phyloP scores from a whole-genome alignment of 1,139 yeast genomes.

The Suhomyces yuchorum region DNA sequence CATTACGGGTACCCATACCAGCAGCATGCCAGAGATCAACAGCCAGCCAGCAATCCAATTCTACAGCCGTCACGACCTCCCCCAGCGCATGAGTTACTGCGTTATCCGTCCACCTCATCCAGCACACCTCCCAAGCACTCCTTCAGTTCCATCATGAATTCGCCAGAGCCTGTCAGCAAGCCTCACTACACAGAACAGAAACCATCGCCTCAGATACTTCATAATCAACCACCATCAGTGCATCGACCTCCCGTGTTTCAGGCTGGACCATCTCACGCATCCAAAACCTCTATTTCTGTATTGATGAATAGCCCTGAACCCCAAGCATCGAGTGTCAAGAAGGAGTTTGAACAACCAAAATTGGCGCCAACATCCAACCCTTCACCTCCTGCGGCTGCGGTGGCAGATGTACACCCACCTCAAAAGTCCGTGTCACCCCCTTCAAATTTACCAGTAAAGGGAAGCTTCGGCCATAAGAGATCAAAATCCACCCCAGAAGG shows the following conservation, averaged over 20 bases:
- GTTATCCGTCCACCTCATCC: not conserved
- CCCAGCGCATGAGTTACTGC: not conserved
- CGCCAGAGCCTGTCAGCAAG: conserved; percentile 6
- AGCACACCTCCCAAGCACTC: not conserved
- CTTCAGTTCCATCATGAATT: conserved; percentile 2
- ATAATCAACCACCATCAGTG: not conserved
- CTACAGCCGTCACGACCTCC: not conserved
- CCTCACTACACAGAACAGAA: not conserved
- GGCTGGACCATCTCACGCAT: conserved; percentile 3
- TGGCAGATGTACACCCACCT: not conserved
- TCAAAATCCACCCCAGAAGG: conserved; percentile 29
- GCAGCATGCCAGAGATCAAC: not conserved
- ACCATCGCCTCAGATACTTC: not conserved
- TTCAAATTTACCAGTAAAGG: conserved; percentile 18
- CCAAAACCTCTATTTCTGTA: conserved; percentile 17
- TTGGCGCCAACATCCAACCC: not conserved
- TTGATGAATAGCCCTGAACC: conserved; percentile 19
- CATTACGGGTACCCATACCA: conserved; percentile 6
- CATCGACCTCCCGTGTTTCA: conserved; percentile 2
- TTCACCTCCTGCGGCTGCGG: conserved; percentile 3
- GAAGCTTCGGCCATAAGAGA: conserved; percentile 27
- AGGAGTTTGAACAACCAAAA: not conserved
- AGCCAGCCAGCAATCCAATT: not conserved
- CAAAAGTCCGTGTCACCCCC: conserved; percentile 19
- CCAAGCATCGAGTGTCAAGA: not conserved